Conservation (phyloP, 805 yeast species). For the Yamadazyma sp. region DNA sequence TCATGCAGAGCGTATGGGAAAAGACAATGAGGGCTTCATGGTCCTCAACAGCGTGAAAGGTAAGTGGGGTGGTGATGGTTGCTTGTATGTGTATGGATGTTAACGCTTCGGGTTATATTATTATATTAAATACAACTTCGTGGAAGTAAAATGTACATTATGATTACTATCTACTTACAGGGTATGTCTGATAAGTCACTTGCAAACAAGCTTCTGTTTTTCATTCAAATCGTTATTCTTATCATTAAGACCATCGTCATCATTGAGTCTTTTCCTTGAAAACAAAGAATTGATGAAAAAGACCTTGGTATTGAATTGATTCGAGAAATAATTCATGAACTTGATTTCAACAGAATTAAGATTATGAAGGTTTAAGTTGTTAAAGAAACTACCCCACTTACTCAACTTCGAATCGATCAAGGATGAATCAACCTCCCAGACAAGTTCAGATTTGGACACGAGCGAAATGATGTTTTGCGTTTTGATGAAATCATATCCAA, state of each 20-base stretch:
- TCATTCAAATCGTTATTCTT: constrained; percentile 7
- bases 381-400: constrained; percentile 31
- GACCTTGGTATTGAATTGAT: constrained; percentile 31
- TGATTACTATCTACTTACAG: constrained; percentile 1
- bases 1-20: constrained; percentile 10
- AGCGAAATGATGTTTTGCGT: constrained; percentile 27
- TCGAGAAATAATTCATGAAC: constrained; percentile 27
- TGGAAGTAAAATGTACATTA: not conserved
- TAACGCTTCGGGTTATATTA: not conserved
- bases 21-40: constrained; percentile 40
- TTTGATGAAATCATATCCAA: constrained; percentile 44
- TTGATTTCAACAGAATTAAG: constrained; percentile 26
- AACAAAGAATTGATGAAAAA: constrained; percentile 20
- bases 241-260: constrained; percentile 2
- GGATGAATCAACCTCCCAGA: constrained; percentile 25
- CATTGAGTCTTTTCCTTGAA: constrained; percentile 14
- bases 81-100: constrained; percentile 50
- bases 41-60: constrained; percentile 50
- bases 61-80: constrained; percentile 69
- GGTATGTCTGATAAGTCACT: constrained; percentile 2
- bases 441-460: constrained; percentile 20
- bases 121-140: too few relatives aligned
- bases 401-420: constrained; percentile 22
- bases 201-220: constrained; percentile 14
- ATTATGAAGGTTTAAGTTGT: constrained; percentile 21